A percentile compares a stretch with the other conserved stretches of the same genome.
These are phyloP conservation scores for Zymoseptoria crescenta DNA, from an alignment of 2,329 filamentous ascomycete genomes.

Conservation along the genomic window DNA sequence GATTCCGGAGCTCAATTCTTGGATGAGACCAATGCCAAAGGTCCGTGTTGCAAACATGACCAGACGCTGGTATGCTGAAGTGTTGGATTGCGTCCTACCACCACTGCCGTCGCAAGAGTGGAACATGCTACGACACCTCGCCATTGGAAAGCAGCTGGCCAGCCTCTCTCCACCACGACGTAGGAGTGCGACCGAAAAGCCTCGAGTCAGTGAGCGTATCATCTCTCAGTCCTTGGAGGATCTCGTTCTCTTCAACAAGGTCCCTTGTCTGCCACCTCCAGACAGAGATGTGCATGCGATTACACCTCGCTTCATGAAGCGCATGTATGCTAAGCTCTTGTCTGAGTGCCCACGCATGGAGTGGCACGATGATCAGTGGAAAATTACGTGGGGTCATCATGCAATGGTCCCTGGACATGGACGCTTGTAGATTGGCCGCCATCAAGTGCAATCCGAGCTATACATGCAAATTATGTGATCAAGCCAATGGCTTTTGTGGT, in stretches of 20 bases:
- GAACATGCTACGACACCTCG: constrained; percentile 35
- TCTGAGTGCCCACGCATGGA: constrained; percentile 36
- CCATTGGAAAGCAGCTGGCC: constrained; percentile 23
- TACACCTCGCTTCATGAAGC: constrained; percentile 38
- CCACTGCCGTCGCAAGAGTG: constrained; percentile 41
- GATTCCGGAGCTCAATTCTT: constrained; percentile 39
- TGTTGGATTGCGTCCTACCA: constrained; percentile 37
- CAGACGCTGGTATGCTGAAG: constrained; percentile 36
- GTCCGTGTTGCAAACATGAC: constrained; percentile 38
- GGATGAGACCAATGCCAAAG: constrained; percentile 40
- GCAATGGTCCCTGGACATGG: constrained; percentile 3
- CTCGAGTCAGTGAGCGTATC: not conserved
- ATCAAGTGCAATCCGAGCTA: not conserved
- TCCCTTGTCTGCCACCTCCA: not conserved
- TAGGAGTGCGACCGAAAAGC: not conserved
- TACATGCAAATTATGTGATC: not conserved
- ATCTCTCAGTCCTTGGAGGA: constrained; percentile 18
- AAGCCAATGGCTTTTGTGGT: not conserved
- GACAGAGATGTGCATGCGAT: constrained; percentile 27
- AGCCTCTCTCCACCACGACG: constrained; percentile 6
- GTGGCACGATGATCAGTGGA: constrained; percentile 31
- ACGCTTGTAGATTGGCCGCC: not conserved
- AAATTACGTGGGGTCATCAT: constrained; percentile 28
- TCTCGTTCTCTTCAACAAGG: constrained; percentile 9
- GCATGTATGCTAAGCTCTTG: constrained; percentile 38